Evolutionary conservation across 2,329 filamentous ascomycete species (phyloP).

Genomic region (Apiospora marii): DNA sequence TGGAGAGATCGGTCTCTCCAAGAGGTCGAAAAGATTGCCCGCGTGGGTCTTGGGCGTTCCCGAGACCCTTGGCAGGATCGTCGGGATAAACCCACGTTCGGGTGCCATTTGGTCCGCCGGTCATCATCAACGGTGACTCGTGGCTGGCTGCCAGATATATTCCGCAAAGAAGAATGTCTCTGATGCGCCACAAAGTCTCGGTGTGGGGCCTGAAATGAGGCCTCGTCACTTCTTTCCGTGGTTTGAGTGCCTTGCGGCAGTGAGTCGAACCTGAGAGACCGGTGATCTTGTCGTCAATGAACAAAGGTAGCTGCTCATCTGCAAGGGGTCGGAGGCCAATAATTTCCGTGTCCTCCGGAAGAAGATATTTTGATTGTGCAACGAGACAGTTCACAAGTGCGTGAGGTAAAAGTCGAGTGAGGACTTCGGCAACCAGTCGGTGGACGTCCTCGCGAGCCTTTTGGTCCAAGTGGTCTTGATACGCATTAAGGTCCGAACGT

Average conservation of each 20-base stretch:
- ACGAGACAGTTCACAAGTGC: constrained; percentile 46
- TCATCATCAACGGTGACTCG: constrained; percentile 48
- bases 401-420: constrained; percentile 58
- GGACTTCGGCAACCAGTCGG: constrained; percentile 52
- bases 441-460: constrained; percentile 54
- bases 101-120: constrained; percentile 24
- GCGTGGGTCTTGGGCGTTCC: constrained; percentile 1
- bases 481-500: constrained; percentile 55
- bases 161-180: constrained; percentile 58
- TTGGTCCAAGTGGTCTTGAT: constrained; percentile 53
- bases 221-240: constrained; percentile 45
- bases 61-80: constrained; percentile 25
- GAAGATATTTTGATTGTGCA: constrained; percentile 54
- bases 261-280: constrained; percentile 27
- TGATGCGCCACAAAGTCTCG: constrained; percentile 54
- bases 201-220: constrained; percentile 42
- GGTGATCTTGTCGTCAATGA: constrained; percentile 34
- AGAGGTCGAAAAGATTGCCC: neutral
- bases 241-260: constrained; percentile 46
- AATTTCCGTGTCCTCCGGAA: constrained; percentile 55
- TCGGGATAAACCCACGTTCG: constrained; percentile 40
- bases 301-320: constrained; percentile 39
- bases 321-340: constrained; percentile 40
- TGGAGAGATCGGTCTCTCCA: constrained; percentile 6
- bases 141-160: constrained; percentile 54